These are phyloP conservation scores for Cairneyella variabilis DNA, from an alignment of 495 filamentous ascomycete genomes.

Conservation along the genomic window DNA sequence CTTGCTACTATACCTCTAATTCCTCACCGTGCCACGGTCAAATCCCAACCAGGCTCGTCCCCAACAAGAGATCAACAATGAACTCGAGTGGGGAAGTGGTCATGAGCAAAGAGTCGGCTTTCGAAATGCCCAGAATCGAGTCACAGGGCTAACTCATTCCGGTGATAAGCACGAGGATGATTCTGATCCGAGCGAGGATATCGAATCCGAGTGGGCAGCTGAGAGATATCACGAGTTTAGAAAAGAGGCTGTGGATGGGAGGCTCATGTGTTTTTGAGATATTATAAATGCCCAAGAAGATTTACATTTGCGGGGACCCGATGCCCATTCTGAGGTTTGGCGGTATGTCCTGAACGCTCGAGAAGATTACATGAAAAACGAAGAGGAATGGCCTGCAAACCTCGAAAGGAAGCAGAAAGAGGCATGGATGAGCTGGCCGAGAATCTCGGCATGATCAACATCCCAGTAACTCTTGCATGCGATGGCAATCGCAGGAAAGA, in stretches of 20 bases:
- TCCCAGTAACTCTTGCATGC: too few species aligned
- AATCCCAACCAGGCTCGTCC: conserved; percentile 4
- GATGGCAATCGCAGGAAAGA: too few species aligned
- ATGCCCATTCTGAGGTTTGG: conserved; percentile 7
- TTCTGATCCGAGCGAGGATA: not conserved
- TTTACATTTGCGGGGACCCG: not conserved
- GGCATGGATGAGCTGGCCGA: too few species aligned
- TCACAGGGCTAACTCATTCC: too few species aligned
- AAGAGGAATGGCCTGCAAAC: conserved; percentile 2
- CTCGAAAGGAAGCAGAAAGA: not conserved
- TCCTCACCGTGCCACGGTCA: not conserved
- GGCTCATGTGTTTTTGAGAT: conserved; percentile 2
- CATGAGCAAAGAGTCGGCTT: conserved; percentile 3
- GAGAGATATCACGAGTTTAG: conserved; percentile 2
- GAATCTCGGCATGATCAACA: too few species aligned
- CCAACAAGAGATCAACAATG: not conserved
- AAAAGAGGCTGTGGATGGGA: not conserved
- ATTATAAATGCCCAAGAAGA: not conserved
- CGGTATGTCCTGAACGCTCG: not conserved
- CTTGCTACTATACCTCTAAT: not conserved
- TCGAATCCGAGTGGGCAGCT: not conserved
- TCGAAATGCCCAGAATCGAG: not conserved
- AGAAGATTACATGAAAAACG: conserved; percentile 3
- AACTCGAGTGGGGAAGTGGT: conserved; percentile 5
- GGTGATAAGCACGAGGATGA: not conserved